Conservation (phyloP, 768 basidiomycete genomes). For the Tylopilus sp. region DNA sequence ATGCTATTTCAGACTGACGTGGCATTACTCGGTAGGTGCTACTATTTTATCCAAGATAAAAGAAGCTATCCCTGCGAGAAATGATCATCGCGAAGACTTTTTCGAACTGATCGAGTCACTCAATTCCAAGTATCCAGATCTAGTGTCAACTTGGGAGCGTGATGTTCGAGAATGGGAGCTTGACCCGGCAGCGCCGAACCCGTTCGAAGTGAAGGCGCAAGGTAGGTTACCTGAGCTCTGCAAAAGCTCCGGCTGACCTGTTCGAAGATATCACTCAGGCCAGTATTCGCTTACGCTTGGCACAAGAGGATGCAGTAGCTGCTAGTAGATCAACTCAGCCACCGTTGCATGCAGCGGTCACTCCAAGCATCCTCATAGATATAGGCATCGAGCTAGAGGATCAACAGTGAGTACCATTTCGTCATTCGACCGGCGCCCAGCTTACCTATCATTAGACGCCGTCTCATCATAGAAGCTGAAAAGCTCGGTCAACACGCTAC, state of each 20-base stretch:
- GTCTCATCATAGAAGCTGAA: background rate
- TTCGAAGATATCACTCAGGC: background rate
- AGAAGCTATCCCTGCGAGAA: slow-evolving; percentile 3
- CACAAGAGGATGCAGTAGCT: background rate
- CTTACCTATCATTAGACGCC: background rate
- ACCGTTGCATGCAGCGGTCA: background rate
- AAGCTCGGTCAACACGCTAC: slow-evolving; percentile 19
- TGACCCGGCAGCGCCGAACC: slow-evolving; percentile 4
- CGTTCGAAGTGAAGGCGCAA: slow-evolving; percentile 5
- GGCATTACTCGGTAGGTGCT: background rate
- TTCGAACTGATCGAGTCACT: background rate
- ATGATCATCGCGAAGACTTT: slow-evolving; percentile 5
- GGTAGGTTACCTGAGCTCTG: no score
- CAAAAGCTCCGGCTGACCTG: no score
- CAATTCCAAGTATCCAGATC: background rate
- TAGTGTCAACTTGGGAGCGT: background rate
- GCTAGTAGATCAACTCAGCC: background rate
- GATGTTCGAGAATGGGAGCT: slow-evolving; percentile 4
- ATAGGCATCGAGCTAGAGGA: background rate
- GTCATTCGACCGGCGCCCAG: no score
- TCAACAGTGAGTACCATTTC: background rate
- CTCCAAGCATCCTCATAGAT: background rate
- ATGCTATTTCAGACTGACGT: background rate
- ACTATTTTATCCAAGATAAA: background rate
- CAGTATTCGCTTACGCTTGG: background rate